Percentiles rank a stretch among this genome's conserved stretches.
These are phyloP conservation scores for Williopsis jadinii DNA, from an alignment of 1,139 yeast genomes.

Conservation along the genomic window DNA sequence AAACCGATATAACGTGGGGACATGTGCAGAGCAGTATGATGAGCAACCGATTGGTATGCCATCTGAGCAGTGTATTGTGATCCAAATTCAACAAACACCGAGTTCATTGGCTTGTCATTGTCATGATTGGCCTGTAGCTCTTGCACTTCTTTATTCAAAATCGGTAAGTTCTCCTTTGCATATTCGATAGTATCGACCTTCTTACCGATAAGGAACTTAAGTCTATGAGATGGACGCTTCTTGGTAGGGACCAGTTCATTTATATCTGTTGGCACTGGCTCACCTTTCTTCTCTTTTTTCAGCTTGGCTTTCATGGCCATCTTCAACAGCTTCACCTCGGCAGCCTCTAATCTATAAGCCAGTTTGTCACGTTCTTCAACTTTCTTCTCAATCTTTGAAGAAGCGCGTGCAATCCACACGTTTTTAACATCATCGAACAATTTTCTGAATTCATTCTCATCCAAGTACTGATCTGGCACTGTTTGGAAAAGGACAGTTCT, in stretches of 20 bases:
- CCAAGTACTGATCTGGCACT: constrained; percentile 64
- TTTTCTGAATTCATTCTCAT: constrained; percentile 53
- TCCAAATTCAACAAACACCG: constrained; percentile 82
- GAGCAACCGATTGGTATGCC: constrained; percentile 77
- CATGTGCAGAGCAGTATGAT: constrained; percentile 57
- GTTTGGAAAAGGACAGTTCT: constrained; percentile 76
- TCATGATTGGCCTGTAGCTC: constrained; percentile 52
- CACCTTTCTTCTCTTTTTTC: constrained; percentile 50
- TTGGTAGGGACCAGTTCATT: constrained; percentile 63
- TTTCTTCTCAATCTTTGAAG: constrained; percentile 47
- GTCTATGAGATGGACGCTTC: constrained; percentile 69
- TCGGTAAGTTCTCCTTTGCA: constrained; percentile 58
- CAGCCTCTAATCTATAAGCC: constrained; percentile 60
- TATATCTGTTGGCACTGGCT: constrained; percentile 37
- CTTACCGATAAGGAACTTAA: constrained; percentile 62
- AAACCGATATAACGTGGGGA: constrained; percentile 59
- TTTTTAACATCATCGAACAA: constrained; percentile 66
- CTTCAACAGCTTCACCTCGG: constrained; percentile 54
- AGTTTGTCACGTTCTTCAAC: constrained; percentile 58
- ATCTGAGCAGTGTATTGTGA: constrained; percentile 83
- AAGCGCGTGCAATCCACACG: constrained; percentile 69
- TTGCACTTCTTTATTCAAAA: constrained; percentile 57
- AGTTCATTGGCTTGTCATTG: constrained; percentile 38
- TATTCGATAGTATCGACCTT: constrained; percentile 82
- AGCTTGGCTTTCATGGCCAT: constrained; percentile 54